These are phyloP conservation scores for Parsonsia alboflavescens DNA, from an alignment of 257 asterid species.

Conservation along the genomic window DNA sequence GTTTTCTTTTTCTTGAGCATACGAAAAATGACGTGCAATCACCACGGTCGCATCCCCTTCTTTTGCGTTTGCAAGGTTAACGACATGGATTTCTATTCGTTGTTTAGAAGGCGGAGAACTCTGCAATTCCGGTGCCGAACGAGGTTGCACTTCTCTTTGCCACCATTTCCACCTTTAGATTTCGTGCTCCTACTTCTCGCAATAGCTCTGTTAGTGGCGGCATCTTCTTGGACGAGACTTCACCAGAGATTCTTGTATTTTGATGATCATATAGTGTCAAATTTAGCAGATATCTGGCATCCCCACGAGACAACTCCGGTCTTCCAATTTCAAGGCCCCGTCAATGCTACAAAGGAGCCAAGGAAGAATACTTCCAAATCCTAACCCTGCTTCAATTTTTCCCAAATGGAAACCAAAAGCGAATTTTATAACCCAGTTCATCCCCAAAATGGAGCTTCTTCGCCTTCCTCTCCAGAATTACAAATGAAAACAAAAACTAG, in stretches of 20 bases:
- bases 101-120: slow-evolving; percentile 4
- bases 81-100: neutral
- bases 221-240: neutral
- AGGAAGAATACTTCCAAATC: neutral
- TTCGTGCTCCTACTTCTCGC: neutral
- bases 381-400: neutral
- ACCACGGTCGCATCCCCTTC: neutral
- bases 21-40: neutral
- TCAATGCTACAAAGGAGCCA: neutral
- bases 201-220: neutral
- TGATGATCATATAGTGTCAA: neutral
- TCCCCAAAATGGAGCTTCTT: neutral
- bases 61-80: neutral
- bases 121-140: slow-evolving; percentile 4
- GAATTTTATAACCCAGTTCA: neutral
- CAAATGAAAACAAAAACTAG: neutral
- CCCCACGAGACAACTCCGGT: no score
- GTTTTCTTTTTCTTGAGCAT: no score
- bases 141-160: neutral
- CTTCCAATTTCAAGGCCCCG: neutral
- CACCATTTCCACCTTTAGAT: neutral
- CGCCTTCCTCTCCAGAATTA: slow-evolving; percentile 2
- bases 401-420: neutral
- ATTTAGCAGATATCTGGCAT: no score
- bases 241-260: neutral